Conservation (phyloP, 192 early-diverging fungal genomes). For the Mortierella claussenii region DNA sequence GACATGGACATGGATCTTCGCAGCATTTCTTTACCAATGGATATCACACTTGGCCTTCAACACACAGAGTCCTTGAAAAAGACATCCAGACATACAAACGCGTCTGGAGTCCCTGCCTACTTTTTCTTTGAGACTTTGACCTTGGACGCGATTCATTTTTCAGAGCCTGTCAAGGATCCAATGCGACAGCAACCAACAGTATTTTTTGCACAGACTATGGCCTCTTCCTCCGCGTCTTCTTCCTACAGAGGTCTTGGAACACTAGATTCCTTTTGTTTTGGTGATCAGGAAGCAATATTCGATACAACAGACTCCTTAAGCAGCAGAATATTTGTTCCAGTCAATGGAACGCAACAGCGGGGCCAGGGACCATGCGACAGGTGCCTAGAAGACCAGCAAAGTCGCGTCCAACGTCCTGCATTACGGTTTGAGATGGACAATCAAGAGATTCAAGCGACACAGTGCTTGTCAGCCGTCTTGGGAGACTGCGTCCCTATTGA, state of each 20-base stretch:
- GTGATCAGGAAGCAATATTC: background rate
- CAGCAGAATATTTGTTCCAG: background rate
- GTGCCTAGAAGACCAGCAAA: background rate
- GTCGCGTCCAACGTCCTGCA: background rate
- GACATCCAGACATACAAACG: background rate
- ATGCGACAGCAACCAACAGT: background rate
- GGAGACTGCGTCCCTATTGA: slow-evolving; percentile 1
- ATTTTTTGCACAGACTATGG: background rate
- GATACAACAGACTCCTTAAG: background rate
- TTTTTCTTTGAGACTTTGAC: slow-evolving; percentile 20
- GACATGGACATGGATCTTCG: slow-evolving; percentile 21
- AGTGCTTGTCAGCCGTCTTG: slow-evolving; percentile 23
- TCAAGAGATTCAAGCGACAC: slow-evolving; percentile 1
- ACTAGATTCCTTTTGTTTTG: no score
- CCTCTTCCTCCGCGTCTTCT: background rate
- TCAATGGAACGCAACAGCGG: background rate
- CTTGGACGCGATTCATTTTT: slow-evolving; percentile 31
- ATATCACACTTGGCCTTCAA: slow-evolving; percentile 13
- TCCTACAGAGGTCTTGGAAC: no score
- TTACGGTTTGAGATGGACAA: slow-evolving; percentile 12
- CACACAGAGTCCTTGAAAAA: background rate
- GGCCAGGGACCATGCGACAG: background rate
- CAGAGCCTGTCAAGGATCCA: slow-evolving; percentile 16
- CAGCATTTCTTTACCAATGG: slow-evolving; percentile 2
- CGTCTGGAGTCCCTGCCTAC: background rate